These are phyloP conservation scores for Bacidia gigantensis DNA, from an alignment of 495 filamentous ascomycete species.

Conservation along the genomic window DNA sequence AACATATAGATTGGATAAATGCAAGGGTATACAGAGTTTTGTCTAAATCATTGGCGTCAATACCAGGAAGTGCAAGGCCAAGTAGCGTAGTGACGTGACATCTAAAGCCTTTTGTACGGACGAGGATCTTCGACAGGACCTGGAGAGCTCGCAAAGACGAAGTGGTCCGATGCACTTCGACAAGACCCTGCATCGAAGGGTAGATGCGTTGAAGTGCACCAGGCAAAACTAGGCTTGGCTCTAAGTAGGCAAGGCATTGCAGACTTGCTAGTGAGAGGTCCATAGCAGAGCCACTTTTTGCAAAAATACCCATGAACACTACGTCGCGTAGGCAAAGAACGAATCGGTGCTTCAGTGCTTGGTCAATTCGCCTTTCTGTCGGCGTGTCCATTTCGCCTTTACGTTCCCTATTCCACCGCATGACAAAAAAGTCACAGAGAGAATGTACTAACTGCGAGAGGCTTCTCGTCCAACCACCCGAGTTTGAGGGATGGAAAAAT, in stretches of 20 bases:
- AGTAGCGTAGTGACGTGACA: slow-evolving; percentile 90
- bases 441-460: slow-evolving; percentile 86
- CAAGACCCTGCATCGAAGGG: slow-evolving; percentile 85
- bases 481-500: slow-evolving; percentile 97
- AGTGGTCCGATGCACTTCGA: slow-evolving; percentile 93
- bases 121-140: slow-evolving; percentile 76
- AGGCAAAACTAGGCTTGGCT: slow-evolving; percentile 83
- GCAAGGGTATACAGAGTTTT: slow-evolving; percentile 90
- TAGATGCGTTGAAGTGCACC: slow-evolving; percentile 94
- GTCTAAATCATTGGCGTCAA: slow-evolving; percentile 94
- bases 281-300: slow-evolving; percentile 83
- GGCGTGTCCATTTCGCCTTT: slow-evolving; percentile 83
- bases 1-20: slow-evolving; percentile 87
- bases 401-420: slow-evolving; percentile 91
- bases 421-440: slow-evolving; percentile 90
- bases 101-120: slow-evolving; percentile 78
- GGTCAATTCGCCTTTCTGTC: slow-evolving; percentile 60
- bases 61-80: slow-evolving; percentile 82
- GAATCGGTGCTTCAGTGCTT: slow-evolving; percentile 72
- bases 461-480: slow-evolving; percentile 81
- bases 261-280: slow-evolving; percentile 81
- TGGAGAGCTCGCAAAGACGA: slow-evolving; percentile 86
- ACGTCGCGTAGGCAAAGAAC: slow-evolving; percentile 85
- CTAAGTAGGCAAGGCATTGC: slow-evolving; percentile 77
- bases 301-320: slow-evolving; percentile 95